Evolutionary conservation across 208 protist genomes (phyloP), one percentile per base, ranked within the genome.

Genomic region (Phytomonas sp.): DNA sequence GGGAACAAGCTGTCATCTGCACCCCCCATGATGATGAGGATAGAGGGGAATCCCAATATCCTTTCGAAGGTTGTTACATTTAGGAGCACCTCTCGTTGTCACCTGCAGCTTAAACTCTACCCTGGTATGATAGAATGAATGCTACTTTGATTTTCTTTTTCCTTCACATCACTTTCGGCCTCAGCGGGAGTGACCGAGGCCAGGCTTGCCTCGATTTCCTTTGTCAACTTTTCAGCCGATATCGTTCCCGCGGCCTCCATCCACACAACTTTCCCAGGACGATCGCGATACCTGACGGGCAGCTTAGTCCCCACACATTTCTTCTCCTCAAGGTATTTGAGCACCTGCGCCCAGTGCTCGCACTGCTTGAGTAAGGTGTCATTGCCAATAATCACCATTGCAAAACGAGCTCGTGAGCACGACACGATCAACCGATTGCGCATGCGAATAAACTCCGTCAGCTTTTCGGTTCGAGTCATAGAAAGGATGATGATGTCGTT

Each of bases 381-480:
- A 71, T 82, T 95, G 62, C 93, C 93, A 29, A 96, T 73, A 60
- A 97, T 83, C 26, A 96, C 83, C 82, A 96, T 93, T 15, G 82
- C 91, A 70, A 93, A 96, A 23, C 89, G 84, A 4, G 97, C 97
- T 56, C 97, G 89, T 13, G 89, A 95, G 72, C 97, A 95, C 30
- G 87, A 82, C 32, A 99, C 97, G 70, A 98, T 98, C 70, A 98
- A 84, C 36, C 97, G 92, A 66, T 98, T 97, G 17, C 84, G 77
- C 62, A 90, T 94, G 32, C 84, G 80, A 61, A 98, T 82, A 69
- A 99, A 99, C 40, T 98, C 96, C 29, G 97, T 98, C 71, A 95
- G 67, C 63, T 82, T 84, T 72, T 97, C 95, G 37, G 91, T 97
- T 4, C 97, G 89, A 46, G 98, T 96, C 31, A 98, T 70, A 3